phyloP scores from a whole-genome alignment of 148 eudicot species.

The Diospyros lotus region DNA sequence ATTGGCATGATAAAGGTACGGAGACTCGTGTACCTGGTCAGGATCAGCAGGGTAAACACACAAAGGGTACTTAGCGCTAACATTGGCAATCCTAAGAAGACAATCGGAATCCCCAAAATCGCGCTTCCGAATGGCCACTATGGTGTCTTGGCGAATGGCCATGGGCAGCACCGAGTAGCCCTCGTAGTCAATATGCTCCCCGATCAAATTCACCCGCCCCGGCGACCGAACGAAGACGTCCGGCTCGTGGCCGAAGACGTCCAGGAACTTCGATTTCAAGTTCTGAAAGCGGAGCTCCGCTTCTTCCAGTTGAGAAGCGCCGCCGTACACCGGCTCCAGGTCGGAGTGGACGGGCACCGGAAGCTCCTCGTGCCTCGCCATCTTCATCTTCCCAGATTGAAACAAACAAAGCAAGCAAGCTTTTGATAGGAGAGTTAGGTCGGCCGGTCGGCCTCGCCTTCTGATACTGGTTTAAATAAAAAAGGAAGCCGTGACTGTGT shows the following conservation, averaged over 20 bases:
- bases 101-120: slow-evolving; percentile 39
- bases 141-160: slow-evolving; percentile 90
- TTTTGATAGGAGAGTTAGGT: neutral
- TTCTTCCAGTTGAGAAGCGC: slow-evolving; percentile 68
- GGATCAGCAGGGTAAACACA: slow-evolving; percentile 85
- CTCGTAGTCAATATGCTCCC: slow-evolving; percentile 96
- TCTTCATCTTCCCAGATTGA: slow-evolving; percentile 1
- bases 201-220: slow-evolving; percentile 92
- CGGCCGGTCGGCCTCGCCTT: no score
- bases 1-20: no score
- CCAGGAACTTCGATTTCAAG: slow-evolving; percentile 60
- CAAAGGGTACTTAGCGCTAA: slow-evolving; percentile 67
- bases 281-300: slow-evolving; percentile 59
- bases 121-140: slow-evolving; percentile 66
- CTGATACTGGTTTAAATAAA: no score
- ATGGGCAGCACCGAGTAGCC: slow-evolving; percentile 94
- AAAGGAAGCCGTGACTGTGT: no score
- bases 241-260: slow-evolving; percentile 60
- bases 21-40: slow-evolving; percentile 45
- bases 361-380: slow-evolving; percentile 80
- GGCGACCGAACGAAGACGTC: slow-evolving; percentile 81
- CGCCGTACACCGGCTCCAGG: slow-evolving; percentile 59
- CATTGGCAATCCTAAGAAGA: slow-evolving; percentile 61
- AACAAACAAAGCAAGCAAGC: neutral
- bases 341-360: slow-evolving; percentile 62